Conservation (phyloP, 106 monocot genomes). For the Allium cepa region DNA sequence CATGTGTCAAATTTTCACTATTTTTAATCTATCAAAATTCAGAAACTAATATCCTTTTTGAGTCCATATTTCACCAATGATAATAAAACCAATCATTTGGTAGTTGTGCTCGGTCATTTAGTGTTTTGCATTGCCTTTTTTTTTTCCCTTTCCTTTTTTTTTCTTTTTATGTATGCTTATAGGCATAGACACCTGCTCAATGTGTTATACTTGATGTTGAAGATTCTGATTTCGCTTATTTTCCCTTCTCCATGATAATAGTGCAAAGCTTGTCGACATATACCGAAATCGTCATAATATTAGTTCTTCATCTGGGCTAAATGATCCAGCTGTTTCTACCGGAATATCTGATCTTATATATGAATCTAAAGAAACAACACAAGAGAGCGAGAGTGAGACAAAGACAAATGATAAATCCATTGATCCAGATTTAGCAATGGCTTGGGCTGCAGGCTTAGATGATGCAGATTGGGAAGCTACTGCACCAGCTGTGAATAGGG, state of each 20-base stretch:
- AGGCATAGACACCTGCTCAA: too few species aligned
- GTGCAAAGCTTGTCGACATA: slow-evolving; percentile 86
- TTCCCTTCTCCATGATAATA: slow-evolving; percentile 20
- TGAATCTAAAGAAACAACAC: slow-evolving; percentile 47
- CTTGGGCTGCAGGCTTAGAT: slow-evolving; percentile 89
- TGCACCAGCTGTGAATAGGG: slow-evolving; percentile 79
- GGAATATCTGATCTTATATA: slow-evolving; percentile 95
- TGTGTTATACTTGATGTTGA: too few species aligned
- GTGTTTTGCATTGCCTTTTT: too few species aligned
- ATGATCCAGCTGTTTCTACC: slow-evolving; percentile 95
- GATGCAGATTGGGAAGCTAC: slow-evolving; percentile 70
- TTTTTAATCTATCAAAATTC: too few species aligned
- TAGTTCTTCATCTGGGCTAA: slow-evolving; percentile 72
- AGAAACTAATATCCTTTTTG: too few species aligned
- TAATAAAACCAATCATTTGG: too few species aligned
- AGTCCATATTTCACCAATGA: too few species aligned
- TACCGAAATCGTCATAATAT: slow-evolving; percentile 94
- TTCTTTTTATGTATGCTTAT: too few species aligned
- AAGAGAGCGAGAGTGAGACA: slow-evolving; percentile 26
- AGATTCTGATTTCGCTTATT: background rate
- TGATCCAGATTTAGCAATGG: slow-evolving; percentile 93
- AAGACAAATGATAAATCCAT: slow-evolving; percentile 15
- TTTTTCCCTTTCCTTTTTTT: too few species aligned
- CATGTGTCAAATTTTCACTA: too few species aligned
- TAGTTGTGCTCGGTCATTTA: too few species aligned